phyloP scores from a whole-genome alignment of 176 grass and related monocot species.

The Oryza punctata region DNA sequence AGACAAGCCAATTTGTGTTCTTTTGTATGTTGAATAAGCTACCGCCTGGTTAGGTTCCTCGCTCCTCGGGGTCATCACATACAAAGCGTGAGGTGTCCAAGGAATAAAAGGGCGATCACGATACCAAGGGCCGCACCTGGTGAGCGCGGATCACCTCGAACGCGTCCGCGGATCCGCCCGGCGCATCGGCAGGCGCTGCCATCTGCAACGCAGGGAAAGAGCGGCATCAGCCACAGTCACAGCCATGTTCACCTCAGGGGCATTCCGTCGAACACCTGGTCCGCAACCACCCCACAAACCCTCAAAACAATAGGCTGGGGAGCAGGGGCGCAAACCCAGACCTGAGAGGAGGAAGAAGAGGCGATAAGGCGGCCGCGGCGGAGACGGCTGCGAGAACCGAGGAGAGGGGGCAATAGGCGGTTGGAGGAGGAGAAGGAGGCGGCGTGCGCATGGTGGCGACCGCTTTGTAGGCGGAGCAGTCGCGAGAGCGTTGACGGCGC shows the following conservation, averaged over 20 bases:
- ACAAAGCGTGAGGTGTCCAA: background rate
- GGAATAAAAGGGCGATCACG: background rate
- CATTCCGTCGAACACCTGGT: slow-evolving; percentile 25
- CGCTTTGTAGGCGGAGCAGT: slow-evolving; percentile 43
- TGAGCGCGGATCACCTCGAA: slow-evolving; percentile 86
- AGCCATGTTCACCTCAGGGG: background rate
- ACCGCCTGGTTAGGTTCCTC: background rate
- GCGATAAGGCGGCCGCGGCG: slow-evolving; percentile 32
- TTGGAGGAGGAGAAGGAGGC: background rate
- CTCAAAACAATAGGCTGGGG: no score
- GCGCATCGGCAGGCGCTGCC: slow-evolving; percentile 54
- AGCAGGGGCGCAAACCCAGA: background rate
- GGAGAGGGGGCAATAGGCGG: background rate
- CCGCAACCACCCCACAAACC: background rate
- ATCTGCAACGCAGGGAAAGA: slow-evolving; percentile 46
- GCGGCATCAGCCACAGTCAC: slow-evolving; percentile 2
- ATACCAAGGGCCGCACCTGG: slow-evolving; percentile 51
- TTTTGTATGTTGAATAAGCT: background rate
- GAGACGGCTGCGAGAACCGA: background rate
- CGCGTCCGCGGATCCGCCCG: slow-evolving; percentile 40
- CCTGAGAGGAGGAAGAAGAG: slow-evolving; percentile 40
- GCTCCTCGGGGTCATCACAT: background rate
- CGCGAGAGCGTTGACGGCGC: slow-evolving; percentile 49
- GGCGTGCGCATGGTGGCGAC: slow-evolving; percentile 1
- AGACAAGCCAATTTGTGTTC: background rate